A percentile compares a stretch with the other conserved stretches of the same genome.
Conservation (phyloP, 1,284 basidiomycete species). For the Sanghuangporus sanghuang region DNA sequence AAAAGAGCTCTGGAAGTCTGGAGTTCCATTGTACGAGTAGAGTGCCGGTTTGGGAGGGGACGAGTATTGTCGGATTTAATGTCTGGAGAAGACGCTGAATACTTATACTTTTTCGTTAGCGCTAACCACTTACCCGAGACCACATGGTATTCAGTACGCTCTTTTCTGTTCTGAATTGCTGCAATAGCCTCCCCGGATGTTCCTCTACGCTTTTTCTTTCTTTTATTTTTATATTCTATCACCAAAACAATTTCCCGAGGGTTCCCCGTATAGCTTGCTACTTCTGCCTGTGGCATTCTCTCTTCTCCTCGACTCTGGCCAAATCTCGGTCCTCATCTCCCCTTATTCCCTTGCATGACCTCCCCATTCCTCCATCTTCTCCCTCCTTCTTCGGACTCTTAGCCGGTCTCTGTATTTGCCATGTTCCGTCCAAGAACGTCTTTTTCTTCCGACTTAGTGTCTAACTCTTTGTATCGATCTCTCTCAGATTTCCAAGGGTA, state of each 20-base stretch:
- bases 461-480: neutral
- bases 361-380: neutral
- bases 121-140: neutral
- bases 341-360: neutral
- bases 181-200: neutral
- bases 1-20: neutral
- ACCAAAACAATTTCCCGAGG: constrained; percentile 1
- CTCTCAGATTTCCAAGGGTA: neutral
- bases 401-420: neutral
- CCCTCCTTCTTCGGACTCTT: neutral
- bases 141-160: neutral
- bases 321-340: constrained; percentile 3
- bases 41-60: neutral
- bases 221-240: neutral
- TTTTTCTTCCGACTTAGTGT: neutral
- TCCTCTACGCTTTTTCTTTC: neutral
- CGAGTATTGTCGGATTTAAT: neutral
- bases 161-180: neutral
- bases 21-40: neutral
- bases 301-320: neutral
- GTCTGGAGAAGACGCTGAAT: neutral
- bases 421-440: neutral
- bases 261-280: neutral
- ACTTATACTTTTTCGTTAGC: neutral
- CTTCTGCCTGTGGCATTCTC: neutral